Evolutionary conservation across 495 filamentous ascomycete species (phyloP).

Genomic region (Penicillium cinerascens): DNA sequence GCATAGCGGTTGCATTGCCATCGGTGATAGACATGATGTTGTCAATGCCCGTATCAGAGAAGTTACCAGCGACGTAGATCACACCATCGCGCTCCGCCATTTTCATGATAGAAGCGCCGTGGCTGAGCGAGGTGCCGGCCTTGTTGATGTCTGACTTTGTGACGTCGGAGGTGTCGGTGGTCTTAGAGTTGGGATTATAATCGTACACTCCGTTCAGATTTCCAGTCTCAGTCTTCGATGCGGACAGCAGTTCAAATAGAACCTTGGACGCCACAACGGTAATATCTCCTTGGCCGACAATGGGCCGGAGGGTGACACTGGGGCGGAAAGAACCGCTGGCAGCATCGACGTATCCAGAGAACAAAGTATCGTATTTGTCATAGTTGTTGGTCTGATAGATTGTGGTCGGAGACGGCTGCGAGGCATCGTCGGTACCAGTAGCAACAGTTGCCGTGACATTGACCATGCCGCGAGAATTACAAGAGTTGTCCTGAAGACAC

Average conservation of each 20-base stretch:
- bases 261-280: slow-evolving; percentile 84
- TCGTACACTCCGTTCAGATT: slow-evolving; percentile 91
- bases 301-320: slow-evolving; percentile 71
- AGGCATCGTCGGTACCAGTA: slow-evolving; percentile 37
- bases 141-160: slow-evolving; percentile 67
- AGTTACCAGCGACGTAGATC: slow-evolving; percentile 82
- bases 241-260: slow-evolving; percentile 67
- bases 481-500: slow-evolving; percentile 75
- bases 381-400: slow-evolving; percentile 87
- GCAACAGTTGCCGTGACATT: slow-evolving; percentile 72
- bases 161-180: slow-evolving; percentile 53
- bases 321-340: slow-evolving; percentile 72
- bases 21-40: slow-evolving; percentile 75
- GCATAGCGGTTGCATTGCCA: slow-evolving; percentile 56
- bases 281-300: slow-evolving; percentile 61
- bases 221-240: slow-evolving; percentile 42
- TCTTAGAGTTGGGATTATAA: slow-evolving; percentile 64
- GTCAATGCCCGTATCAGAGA: slow-evolving; percentile 58
- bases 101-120: slow-evolving; percentile 61
- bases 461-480: slow-evolving; percentile 68
- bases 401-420: slow-evolving; percentile 40
- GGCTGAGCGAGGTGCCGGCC: slow-evolving; percentile 64
- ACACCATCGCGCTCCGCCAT: slow-evolving; percentile 56
- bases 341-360: slow-evolving; percentile 77
- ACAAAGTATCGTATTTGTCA: slow-evolving; percentile 92